These are phyloP conservation scores for Trichoderma semiorbis DNA, from an alignment of 2,329 filamentous ascomycete species.

Conservation along the genomic window DNA sequence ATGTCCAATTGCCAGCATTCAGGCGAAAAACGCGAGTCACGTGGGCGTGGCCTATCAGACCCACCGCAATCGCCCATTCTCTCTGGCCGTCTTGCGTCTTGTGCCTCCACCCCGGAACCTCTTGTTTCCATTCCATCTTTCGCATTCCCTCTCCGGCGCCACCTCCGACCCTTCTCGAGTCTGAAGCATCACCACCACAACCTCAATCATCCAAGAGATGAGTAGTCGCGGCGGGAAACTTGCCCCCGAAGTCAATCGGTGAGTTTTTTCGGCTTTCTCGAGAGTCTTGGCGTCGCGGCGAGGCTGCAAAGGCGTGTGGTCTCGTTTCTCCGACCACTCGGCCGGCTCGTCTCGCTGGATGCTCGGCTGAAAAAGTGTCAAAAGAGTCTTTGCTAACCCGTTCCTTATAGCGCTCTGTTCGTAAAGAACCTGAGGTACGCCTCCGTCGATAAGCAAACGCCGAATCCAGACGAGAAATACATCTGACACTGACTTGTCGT, in stretches of 20 bases:
- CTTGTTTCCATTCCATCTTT: slow-evolving; percentile 24
- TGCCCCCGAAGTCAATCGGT: slow-evolving; percentile 99
- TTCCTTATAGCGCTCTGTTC: slow-evolving; percentile 80
- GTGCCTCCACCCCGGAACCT: slow-evolving; percentile 29
- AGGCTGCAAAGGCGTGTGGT: slow-evolving; percentile 14
- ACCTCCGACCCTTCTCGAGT: slow-evolving; percentile 28
- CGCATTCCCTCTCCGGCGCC: slow-evolving; percentile 16
- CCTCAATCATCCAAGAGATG: slow-evolving; percentile 67
- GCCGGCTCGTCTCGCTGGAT: slow-evolving; percentile 1
- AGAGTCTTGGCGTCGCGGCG: slow-evolving; percentile 18
- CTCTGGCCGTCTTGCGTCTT: slow-evolving; percentile 19
- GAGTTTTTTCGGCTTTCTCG: slow-evolving; percentile 23
- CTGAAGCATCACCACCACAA: slow-evolving; percentile 29
- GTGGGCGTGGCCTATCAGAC: slow-evolving; percentile 17
- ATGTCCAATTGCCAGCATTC: background rate
- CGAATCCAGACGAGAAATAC: background rate
- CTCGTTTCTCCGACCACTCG: slow-evolving; percentile 1
- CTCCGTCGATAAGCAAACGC: background rate
- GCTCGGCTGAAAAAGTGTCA: background rate
- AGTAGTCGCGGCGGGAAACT: slow-evolving; percentile 96
- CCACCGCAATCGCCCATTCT: slow-evolving; percentile 20
- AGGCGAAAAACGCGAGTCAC: slow-evolving; percentile 16
- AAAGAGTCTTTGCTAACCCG: slow-evolving; percentile 31
- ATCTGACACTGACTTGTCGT: slow-evolving; percentile 45
- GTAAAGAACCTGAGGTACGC: slow-evolving; percentile 96